Evolutionary conservation across 257 asterid genomes (phyloP), one percentile per base, ranked within the genome.

Genomic region (Mitragyna speciosa): DNA sequence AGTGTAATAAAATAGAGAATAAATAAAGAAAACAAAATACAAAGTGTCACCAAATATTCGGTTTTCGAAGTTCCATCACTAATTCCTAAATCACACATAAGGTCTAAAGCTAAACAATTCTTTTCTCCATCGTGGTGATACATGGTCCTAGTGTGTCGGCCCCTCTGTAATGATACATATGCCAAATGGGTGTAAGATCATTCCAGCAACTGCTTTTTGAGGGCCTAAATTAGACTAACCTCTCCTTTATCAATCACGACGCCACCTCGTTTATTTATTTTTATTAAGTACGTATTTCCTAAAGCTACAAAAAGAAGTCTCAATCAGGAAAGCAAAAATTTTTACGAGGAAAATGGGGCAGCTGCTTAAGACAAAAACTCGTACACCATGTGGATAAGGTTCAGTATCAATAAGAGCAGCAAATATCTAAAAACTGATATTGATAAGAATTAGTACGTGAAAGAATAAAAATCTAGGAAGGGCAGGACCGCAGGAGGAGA

Each of bases 111-210:
- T 9, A 31, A 33, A 14, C 30, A 10, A 11, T 15, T 41, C 6
- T 54, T 41, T 39, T 41, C 39, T 17, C 5, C 6, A 33, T 19
- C 10, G 20, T 41, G 7, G 36, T 76, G 22, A 2, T 59, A 63
- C 12, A 26, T 63, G 68, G 39, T 17, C 26, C 68, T 45, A 76
- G 43, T 79, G 22, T 72, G 73, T 72, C 78, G 66, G 82, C 71
- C 78, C 58, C 52, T 26, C 16, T 5, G 26, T 33, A 66, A 66
- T 0, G 12, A 66, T 5, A 36, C 4, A 14, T 10, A 24, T 39
- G 59, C 16, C 58, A 59, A 30, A 61, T 77, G 24, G 15, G 9
- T 8, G 43, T 19, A 31, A 20, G 66, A 54, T 31, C n/a, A 7
- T 3, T 66, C 15, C 12, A 17, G 12, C 39, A 11, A 2, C 41